phyloP scores from a whole-genome alignment of 176 grass and related monocot genomes.

The barley (Hordeum vulgare) region DNA sequence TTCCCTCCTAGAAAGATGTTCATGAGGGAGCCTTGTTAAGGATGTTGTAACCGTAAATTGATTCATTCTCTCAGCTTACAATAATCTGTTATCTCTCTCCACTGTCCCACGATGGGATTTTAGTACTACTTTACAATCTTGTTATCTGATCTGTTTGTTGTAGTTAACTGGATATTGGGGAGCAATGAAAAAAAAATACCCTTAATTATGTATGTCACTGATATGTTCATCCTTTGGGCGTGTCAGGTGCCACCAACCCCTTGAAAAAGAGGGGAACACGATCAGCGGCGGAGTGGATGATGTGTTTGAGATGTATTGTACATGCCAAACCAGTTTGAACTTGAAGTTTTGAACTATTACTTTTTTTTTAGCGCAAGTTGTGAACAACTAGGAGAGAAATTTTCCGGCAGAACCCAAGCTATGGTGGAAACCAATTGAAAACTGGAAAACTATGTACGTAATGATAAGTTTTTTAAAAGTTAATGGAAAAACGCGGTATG shows the following conservation, averaged over 20 bases:
- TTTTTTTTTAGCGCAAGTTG: no score
- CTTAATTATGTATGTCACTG: neutral
- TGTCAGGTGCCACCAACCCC: neutral
- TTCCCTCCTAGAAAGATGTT: constrained; percentile 12
- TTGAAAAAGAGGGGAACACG: no score
- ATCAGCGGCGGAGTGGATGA: neutral
- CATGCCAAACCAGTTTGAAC: neutral
- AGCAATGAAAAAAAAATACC: neutral
- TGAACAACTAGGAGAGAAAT: neutral
- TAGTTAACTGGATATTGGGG: neutral
- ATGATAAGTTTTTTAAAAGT: neutral
- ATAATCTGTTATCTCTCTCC: constrained; percentile 8
- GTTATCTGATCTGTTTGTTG: neutral
- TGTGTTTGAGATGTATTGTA: neutral
- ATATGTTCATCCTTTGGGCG: neutral
- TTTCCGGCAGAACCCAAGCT: neutral
- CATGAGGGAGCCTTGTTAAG: constrained; percentile 18
- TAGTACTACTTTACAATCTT: neutral
- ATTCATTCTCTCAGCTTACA: constrained; percentile 18
- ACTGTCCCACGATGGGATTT: neutral
- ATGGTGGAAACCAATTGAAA: neutral
- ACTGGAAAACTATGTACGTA: no score
- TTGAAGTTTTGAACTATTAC: neutral
- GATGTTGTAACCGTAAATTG: constrained; percentile 26
- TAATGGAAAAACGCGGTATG: neutral